Evolutionary conservation across 257 asterid species (phyloP).

Genomic region (Scutellaria galericulata): DNA sequence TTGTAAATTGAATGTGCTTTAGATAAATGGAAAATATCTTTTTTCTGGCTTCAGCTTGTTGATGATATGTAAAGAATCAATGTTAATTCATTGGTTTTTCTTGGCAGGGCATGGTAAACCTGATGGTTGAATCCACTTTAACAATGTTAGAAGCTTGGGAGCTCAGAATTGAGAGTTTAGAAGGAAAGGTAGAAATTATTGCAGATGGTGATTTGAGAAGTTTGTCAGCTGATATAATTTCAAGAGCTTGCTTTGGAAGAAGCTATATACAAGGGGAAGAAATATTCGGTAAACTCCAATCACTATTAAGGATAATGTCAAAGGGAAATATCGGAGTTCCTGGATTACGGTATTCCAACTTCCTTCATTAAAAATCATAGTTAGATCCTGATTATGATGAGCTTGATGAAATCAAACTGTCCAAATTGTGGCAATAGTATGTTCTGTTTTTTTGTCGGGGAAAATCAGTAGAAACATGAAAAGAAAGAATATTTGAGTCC

Average conservation of each 20-base stretch:
- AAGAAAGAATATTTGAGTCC: too few relatives aligned
- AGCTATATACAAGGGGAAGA: conserved; percentile 57
- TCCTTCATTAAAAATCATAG: background rate
- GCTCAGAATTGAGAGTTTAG: conserved; percentile 32
- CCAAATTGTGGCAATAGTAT: conserved; percentile 4
- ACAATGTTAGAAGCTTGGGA: conserved; percentile 63
- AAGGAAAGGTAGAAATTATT: conserved; percentile 46
- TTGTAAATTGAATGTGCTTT: too few relatives aligned
- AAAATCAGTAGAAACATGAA: too few relatives aligned
- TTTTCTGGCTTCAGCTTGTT: background rate
- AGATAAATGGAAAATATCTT: background rate
- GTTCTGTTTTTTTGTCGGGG: background rate
- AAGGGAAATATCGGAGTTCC: conserved; percentile 64
- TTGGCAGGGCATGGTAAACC: conserved; percentile 55
- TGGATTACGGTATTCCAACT: conserved; percentile 57
- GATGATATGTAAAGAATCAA: background rate
- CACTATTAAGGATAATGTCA: conserved; percentile 62
- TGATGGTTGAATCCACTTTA: conserved; percentile 67
- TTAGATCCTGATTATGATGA: background rate
- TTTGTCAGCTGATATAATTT: conserved; percentile 75
- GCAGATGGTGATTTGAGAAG: conserved; percentile 65
- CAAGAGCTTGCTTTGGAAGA: conserved; percentile 81
- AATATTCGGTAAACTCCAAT: conserved; percentile 63
- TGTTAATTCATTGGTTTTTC: background rate
- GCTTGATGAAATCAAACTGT: background rate